Conservation (phyloP, 2,329 filamentous ascomycete species). For the Nothophaeocryptopus gaeumannii region DNA sequence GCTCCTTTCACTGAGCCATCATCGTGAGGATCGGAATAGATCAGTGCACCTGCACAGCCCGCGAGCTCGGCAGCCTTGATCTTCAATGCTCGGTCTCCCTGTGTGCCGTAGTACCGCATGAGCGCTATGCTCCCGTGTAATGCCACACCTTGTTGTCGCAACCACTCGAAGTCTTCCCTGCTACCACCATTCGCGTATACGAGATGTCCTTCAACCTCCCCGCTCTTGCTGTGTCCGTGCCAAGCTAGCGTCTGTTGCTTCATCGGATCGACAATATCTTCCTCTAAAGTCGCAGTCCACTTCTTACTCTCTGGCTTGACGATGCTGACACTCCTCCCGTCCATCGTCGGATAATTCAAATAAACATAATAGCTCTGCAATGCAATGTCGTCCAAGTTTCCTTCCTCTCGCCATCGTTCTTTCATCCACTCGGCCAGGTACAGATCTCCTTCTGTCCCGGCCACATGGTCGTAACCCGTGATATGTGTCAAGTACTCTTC, state of each 20-base stretch:
- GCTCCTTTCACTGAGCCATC: slow-evolving; percentile 66
- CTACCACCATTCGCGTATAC: slow-evolving; percentile 93
- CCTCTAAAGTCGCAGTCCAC: slow-evolving; percentile 83
- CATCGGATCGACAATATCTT: slow-evolving; percentile 66
- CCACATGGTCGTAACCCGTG: slow-evolving; percentile 82
- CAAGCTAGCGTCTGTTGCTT: slow-evolving; percentile 71
- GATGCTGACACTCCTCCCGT: slow-evolving; percentile 77
- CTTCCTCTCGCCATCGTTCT: slow-evolving; percentile 68
- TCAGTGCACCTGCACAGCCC: slow-evolving; percentile 81
- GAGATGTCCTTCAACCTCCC: slow-evolving; percentile 79
- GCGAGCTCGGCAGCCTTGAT: slow-evolving; percentile 85
- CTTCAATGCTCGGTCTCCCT: slow-evolving; percentile 72
- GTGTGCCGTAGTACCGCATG: slow-evolving; percentile 74
- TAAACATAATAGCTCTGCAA: slow-evolving; percentile 74
- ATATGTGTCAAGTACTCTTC: slow-evolving; percentile 72
- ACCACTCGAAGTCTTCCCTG: slow-evolving; percentile 71
- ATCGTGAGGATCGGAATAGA: slow-evolving; percentile 86
- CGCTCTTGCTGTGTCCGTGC: slow-evolving; percentile 83
- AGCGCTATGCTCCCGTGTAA: slow-evolving; percentile 78
- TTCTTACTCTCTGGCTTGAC: slow-evolving; percentile 62
- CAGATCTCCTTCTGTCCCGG: slow-evolving; percentile 90
- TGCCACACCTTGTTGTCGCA: slow-evolving; percentile 69
- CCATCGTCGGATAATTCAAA: slow-evolving; percentile 79
- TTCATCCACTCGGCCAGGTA: slow-evolving; percentile 81
- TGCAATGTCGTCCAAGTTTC: slow-evolving; percentile 65